These are phyloP conservation scores for Sporisorium iseilematis-ciliati DNA, from an alignment of 1,284 basidiomycete species.

Conservation along the genomic window DNA sequence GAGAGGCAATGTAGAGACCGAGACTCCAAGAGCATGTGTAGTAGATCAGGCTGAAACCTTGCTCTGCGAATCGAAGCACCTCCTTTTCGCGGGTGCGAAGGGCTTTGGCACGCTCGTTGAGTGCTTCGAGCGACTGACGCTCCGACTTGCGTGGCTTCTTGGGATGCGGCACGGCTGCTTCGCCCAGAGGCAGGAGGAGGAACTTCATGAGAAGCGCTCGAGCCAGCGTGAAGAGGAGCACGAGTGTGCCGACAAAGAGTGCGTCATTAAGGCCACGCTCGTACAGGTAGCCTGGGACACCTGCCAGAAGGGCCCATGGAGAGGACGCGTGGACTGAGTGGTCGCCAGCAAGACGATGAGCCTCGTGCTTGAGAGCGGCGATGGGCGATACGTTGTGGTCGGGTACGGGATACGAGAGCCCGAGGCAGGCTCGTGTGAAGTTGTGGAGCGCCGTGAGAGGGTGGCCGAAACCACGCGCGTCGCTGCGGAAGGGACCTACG, in stretches of 20 bases:
- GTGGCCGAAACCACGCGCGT: conserved; percentile 61
- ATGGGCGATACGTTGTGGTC: conserved; percentile 37
- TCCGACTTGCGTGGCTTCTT: conserved; percentile 32
- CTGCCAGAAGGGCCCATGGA: conserved; percentile 50
- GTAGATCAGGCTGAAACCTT: conserved; percentile 89
- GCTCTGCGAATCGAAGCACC: conserved; percentile 89
- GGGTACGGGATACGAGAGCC: conserved; percentile 54
- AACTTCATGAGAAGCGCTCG: conserved; percentile 57
- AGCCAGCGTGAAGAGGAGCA: conserved; percentile 57
- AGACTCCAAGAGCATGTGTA: conserved; percentile 80
- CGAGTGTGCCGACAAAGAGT: conserved; percentile 59
- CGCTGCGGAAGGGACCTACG: conserved; percentile 59
- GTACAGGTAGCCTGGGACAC: conserved; percentile 48
- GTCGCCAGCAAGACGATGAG: conserved; percentile 12
- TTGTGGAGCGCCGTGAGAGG: conserved; percentile 61
- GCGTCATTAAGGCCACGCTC: conserved; percentile 54
- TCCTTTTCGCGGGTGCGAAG: conserved; percentile 74
- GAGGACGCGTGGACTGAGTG: conserved; percentile 8
- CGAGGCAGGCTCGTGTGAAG: conserved; percentile 57
- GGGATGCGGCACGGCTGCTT: conserved; percentile 30
- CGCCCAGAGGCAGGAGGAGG: conserved; percentile 57
- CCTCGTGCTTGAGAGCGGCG: conserved; percentile 32
- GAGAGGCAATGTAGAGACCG: conserved; percentile 83
- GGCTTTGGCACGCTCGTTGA: conserved; percentile 31
- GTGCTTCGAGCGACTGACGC: conserved; percentile 14